Conservation (phyloP, 1,284 basidiomycete genomes). For the Ganoderma meredithae region DNA sequence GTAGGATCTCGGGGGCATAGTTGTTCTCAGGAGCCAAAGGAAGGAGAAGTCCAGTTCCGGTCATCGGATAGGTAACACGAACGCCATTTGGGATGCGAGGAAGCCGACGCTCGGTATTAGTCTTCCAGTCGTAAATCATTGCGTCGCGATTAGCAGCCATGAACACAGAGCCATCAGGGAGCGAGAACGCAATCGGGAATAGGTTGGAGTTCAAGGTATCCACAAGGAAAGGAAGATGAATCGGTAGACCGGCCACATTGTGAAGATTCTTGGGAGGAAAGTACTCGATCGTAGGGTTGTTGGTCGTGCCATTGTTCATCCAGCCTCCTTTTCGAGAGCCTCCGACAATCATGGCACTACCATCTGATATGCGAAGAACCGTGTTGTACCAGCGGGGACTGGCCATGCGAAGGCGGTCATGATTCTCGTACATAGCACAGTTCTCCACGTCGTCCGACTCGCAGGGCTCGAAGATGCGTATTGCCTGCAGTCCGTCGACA, state of each 20-base stretch:
- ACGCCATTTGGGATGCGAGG: constrained; percentile 81
- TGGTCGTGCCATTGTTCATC: constrained; percentile 80
- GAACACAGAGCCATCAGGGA: constrained; percentile 80
- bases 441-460: constrained; percentile 51
- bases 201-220: constrained; percentile 83
- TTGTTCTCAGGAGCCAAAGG: constrained; percentile 69
- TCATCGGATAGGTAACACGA: constrained; percentile 84
- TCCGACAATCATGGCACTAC: constrained; percentile 83
- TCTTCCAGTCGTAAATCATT: constrained; percentile 81
- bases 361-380: constrained; percentile 72
- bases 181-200: constrained; percentile 78
- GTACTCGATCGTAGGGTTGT: constrained; percentile 85
- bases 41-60: constrained; percentile 75
- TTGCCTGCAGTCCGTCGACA: constrained; percentile 73
- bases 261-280: constrained; percentile 80
- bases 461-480: constrained; percentile 80
- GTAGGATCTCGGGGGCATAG: constrained; percentile 74
- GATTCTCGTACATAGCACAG: constrained; percentile 75
- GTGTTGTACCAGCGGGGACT: constrained; percentile 83
- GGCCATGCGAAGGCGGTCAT: constrained; percentile 67
- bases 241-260: constrained; percentile 68
- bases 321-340: constrained; percentile 83
- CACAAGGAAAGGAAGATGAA: constrained; percentile 68
- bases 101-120: constrained; percentile 68
- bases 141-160: constrained; percentile 82